Evolutionary conservation across 73 alveolate species (phyloP).

Genomic region (Paramecium sonneborni): DNA sequence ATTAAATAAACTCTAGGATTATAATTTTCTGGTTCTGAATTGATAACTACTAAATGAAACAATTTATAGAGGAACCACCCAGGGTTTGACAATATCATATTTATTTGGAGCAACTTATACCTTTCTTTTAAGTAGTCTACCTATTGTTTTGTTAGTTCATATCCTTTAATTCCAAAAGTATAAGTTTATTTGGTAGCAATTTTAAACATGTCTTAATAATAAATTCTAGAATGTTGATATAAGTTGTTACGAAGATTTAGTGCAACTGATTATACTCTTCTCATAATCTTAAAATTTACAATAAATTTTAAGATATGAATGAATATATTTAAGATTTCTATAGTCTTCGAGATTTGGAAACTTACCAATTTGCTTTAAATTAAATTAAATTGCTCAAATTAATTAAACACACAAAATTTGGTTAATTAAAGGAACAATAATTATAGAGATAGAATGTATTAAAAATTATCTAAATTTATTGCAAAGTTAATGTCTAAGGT

Average conservation of each 20-base stretch:
- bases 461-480: background rate
- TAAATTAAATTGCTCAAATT: conserved; percentile 2
- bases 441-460: conserved; percentile 58
- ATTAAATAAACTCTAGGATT: conserved; percentile 53
- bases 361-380: conserved; percentile 1
- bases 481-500: background rate
- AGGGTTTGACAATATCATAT: conserved; percentile 26
- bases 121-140: conserved; percentile 1
- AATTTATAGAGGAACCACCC: background rate
- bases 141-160: conserved; percentile 58
- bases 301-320: background rate
- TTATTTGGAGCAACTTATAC: conserved; percentile 51
- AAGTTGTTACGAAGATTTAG: background rate
- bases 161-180: conserved; percentile 60
- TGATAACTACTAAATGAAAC: conserved; percentile 35
- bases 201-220: conserved; percentile 49
- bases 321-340: conserved; percentile 4
- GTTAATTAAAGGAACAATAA: conserved; percentile 32
- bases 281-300: background rate
- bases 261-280: background rate
- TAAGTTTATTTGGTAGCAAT: conserved; percentile 41
- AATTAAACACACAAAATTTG: background rate
- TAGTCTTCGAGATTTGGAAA: background rate
- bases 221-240: background rate
- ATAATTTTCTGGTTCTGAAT: conserved; percentile 67